These are phyloP conservation scores for Xylaria sp. DNA, from an alignment of 2,329 filamentous ascomycete genomes.

Conservation along the genomic window DNA sequence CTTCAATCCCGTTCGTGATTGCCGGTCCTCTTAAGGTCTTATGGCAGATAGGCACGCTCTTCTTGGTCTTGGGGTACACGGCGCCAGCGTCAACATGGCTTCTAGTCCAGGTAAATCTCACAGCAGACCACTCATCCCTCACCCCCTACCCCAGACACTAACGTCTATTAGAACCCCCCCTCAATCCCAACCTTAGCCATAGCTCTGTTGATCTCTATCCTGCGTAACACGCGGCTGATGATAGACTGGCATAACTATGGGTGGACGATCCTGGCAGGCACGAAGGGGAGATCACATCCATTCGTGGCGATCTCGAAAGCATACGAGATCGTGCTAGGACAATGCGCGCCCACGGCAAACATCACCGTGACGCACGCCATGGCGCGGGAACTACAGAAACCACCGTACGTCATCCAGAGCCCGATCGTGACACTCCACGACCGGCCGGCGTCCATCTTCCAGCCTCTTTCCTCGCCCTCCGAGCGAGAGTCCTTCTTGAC, in stretches of 20 bases:
- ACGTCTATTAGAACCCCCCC: constrained; percentile 78
- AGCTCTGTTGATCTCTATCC: constrained; percentile 74
- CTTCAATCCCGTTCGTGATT: constrained; percentile 78
- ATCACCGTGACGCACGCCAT: constrained; percentile 93
- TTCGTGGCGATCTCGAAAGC: constrained; percentile 79
- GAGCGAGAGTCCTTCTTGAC: constrained; percentile 70
- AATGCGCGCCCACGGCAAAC: constrained; percentile 74
- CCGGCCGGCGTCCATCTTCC: constrained; percentile 84
- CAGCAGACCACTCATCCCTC: not conserved
- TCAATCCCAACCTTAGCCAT: constrained; percentile 90
- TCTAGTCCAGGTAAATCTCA: constrained; percentile 73
- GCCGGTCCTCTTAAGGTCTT: constrained; percentile 85
- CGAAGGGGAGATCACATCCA: constrained; percentile 68
- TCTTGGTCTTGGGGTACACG: constrained; percentile 76
- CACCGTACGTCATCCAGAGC: constrained; percentile 71
- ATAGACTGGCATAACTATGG: constrained; percentile 99
- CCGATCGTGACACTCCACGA: constrained; percentile 83
- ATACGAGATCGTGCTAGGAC: constrained; percentile 81
- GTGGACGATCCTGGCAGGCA: constrained; percentile 84
- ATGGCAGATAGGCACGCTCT: constrained; percentile 80
- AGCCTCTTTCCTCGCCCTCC: constrained; percentile 65
- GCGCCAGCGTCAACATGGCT: constrained; percentile 84
- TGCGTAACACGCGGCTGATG: constrained; percentile 83
- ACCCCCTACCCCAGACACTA: constrained; percentile 26
- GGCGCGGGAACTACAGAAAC: constrained; percentile 72